A percentile compares a stretch with the other conserved stretches of the same genome.
These are phyloP conservation scores for Auxenochlorella protothecoides DNA, from an alignment of 139 green algal species.

Conservation along the genomic window DNA sequence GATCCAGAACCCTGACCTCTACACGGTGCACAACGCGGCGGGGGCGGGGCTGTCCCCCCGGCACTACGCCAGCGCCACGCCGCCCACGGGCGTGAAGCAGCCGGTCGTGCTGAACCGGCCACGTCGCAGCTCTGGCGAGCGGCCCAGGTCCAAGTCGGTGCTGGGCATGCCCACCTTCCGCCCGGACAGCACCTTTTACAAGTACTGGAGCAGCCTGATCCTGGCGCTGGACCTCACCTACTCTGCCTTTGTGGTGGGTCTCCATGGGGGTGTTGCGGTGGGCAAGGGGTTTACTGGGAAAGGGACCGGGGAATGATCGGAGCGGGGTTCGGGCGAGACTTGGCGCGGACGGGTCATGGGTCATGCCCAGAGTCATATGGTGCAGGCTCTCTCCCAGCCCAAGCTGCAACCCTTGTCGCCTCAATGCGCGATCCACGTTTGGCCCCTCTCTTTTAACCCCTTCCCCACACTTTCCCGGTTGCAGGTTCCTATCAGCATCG, in stretches of 20 bases:
- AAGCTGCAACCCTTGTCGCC: no score
- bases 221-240: conserved; percentile 26
- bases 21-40: neutral
- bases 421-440: no score
- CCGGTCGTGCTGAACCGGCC: neutral
- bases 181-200: conserved; percentile 1
- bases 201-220: conserved; percentile 10
- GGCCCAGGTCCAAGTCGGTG: neutral
- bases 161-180: conserved; percentile 2
- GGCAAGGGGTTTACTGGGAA: no score
- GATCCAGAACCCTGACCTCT: neutral
- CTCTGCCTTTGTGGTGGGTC: conserved; percentile 20
- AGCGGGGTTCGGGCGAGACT: no score
- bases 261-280: no score
- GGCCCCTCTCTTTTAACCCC: no score
- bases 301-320: no score
- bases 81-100: neutral
- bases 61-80: neutral
- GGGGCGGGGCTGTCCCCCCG: neutral
- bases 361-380: no score
- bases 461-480: no score
- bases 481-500: conserved; percentile 10
- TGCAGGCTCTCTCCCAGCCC: no score
- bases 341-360: no score
- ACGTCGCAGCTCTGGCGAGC: neutral